Conservation (phyloP, 192 early-diverging fungal genomes). For the Podila horticola region DNA sequence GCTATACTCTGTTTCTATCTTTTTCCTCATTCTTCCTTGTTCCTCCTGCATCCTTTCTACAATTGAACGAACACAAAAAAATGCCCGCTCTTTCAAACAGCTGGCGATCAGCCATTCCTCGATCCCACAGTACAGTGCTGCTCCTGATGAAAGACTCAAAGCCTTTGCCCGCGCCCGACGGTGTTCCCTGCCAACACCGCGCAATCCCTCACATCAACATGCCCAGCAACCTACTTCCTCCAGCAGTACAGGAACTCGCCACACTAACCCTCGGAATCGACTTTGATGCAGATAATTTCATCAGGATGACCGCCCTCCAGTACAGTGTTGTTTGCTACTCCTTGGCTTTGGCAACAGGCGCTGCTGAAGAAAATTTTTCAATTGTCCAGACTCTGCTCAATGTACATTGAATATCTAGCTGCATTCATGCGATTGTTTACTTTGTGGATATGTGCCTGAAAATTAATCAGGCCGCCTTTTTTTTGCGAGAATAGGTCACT, state of each 20-base stretch:
- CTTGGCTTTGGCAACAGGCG: neutral
- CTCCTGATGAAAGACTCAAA: neutral
- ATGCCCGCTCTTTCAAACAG: too few species aligned
- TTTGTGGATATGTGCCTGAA: conserved; percentile 4
- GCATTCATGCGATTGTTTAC: neutral
- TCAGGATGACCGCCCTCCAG: conserved; percentile 8
- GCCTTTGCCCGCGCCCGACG: neutral
- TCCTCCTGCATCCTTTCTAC: neutral
- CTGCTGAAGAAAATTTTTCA: conserved; percentile 1
- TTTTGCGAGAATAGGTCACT: neutral
- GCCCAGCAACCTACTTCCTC: neutral
- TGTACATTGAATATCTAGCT: too few species aligned
- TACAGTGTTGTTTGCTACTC: conserved; percentile 12
- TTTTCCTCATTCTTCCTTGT: neutral
- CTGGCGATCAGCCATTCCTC: conserved; percentile 8
- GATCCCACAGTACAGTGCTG: neutral
- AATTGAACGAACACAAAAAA: too few species aligned
- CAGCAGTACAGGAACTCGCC: neutral
- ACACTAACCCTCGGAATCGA: conserved; percentile 3
- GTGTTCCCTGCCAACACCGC: neutral
- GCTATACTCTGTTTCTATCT: neutral
- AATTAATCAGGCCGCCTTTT: neutral
- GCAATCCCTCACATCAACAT: conserved; percentile 5
- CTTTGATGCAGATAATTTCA: neutral
- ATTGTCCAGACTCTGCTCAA: neutral